Evolutionary conservation across 129 eudicot genomes (phyloP).

Genomic region (Kitagawia praeruptora): DNA sequence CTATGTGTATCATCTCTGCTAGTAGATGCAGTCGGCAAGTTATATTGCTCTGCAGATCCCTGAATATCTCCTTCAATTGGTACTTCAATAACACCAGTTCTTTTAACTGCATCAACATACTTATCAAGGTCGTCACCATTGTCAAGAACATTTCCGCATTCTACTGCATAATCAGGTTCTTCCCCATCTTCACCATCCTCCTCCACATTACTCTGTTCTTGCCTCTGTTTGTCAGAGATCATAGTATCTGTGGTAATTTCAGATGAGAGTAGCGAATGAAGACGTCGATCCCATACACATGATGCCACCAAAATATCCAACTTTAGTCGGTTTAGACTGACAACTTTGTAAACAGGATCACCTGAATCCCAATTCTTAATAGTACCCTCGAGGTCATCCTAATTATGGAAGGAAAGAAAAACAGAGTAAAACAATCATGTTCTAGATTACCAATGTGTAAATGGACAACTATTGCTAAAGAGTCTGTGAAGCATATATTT

Average conservation of each 20-base stretch:
- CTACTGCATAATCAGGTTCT: neutral
- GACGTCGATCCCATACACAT: conserved; percentile 72
- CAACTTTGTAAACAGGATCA: conserved; percentile 39
- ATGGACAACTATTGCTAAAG: neutral
- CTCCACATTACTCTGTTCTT: conserved; percentile 8
- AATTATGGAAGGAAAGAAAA: neutral
- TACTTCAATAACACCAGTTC: conserved; percentile 22
- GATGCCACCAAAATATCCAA: conserved; percentile 70
- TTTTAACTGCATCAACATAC: neutral
- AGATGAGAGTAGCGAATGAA: conserved; percentile 54
- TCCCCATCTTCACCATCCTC: conserved; percentile 20
- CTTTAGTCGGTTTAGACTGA: conserved; percentile 45
- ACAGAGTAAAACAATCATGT: conserved; percentile 1
- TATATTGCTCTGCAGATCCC: conserved; percentile 19
- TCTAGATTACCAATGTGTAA: neutral
- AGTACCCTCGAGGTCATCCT: conserved; percentile 49
- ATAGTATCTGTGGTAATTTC: conserved; percentile 23
- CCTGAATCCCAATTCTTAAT: conserved; percentile 25
- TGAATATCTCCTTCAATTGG: conserved; percentile 26
- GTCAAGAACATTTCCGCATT: conserved; percentile 20
- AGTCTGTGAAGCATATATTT: neutral
- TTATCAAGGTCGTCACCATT: neutral
- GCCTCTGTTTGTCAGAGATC: conserved; percentile 7
- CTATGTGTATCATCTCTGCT: neutral
- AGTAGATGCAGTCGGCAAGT: neutral